Evolutionary conservation across 805 yeast species (phyloP), one percentile per base, ranked within the genome.

Genomic region (Torulaspora franciscae): DNA sequence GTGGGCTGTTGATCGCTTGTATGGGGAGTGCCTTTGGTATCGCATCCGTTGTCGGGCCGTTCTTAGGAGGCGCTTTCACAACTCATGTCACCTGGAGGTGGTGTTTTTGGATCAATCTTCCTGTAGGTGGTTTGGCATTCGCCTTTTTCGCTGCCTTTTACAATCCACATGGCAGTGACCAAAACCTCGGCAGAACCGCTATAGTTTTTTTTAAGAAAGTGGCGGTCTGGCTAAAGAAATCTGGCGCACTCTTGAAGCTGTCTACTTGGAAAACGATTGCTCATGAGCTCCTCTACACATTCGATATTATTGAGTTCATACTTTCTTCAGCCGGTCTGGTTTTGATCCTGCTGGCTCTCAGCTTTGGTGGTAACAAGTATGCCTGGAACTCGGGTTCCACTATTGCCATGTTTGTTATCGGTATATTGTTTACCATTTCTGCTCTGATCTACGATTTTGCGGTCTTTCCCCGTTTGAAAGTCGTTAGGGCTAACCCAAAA

Each of bases 31-130:
- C 66, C 1, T 79, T 72, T 54, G 73, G 76, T 0, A 62, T 75
- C 2, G 74, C 83, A 0, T 69, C 76, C 7, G 79, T 77, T 7
- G 51, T 71, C 17, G 88, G 88, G 1, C 88, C 89, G 0, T 65
- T 80, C 32, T 57, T 82, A 19, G 88, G 87, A 10, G 88, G 88
- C 25, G 81, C 79, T 0, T 75, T 83, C 45, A 72, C 85, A 1
- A 64, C 76, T 2, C 66, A 73, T 41, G 77, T 72, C 4, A 65
- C 77, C n/a, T 83, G 89, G 89, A 69, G 89, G 55, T 82, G 89
- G 87, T 79, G 86, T 55, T 84, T 82, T 58, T 84, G 78, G 63
- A 70, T 84, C 50, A 83, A 83, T 60, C 60, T 84, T 29, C 86
- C 88, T 2, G 62, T 81, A 28, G 85, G 85, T 13, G 87, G 83